Conservation (phyloP, 257 asterid species). For the Apocynum venetum region DNA sequence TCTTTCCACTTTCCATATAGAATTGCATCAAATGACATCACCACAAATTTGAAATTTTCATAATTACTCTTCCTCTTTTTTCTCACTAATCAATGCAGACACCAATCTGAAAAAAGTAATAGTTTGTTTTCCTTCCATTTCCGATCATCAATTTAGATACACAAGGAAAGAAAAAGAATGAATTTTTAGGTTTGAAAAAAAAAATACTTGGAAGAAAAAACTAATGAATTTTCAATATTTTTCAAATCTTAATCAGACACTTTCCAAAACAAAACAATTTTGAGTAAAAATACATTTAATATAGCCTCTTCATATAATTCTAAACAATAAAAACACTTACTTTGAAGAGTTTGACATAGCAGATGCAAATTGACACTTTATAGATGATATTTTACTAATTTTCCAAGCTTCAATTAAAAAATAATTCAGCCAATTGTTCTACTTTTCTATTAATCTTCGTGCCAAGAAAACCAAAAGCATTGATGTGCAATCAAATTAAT, state of each 20-base stretch:
- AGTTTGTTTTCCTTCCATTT: not conserved
- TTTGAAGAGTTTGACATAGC: not conserved
- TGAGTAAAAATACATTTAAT: not conserved
- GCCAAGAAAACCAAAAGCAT: not conserved
- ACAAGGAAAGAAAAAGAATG: not conserved
- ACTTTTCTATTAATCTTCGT: not conserved
- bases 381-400: not conserved
- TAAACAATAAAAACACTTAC: not conserved
- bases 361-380: not conserved
- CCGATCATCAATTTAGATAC: not conserved
- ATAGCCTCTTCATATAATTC: not conserved
- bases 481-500: not conserved
- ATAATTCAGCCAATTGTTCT: not conserved
- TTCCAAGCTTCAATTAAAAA: not conserved
- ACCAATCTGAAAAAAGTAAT: not conserved
- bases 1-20: not conserved
- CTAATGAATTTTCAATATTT: not conserved
- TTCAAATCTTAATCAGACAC: not conserved
- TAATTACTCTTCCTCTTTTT: not conserved
- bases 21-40: not conserved
- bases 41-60: not conserved
- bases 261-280: not conserved
- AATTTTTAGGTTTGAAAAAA: not conserved
- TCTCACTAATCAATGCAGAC: not conserved
- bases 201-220: not conserved